These are phyloP conservation scores for Apophysomyces ossiformis DNA, from an alignment of 371 early-diverging fungal species.

Conservation along the genomic window DNA sequence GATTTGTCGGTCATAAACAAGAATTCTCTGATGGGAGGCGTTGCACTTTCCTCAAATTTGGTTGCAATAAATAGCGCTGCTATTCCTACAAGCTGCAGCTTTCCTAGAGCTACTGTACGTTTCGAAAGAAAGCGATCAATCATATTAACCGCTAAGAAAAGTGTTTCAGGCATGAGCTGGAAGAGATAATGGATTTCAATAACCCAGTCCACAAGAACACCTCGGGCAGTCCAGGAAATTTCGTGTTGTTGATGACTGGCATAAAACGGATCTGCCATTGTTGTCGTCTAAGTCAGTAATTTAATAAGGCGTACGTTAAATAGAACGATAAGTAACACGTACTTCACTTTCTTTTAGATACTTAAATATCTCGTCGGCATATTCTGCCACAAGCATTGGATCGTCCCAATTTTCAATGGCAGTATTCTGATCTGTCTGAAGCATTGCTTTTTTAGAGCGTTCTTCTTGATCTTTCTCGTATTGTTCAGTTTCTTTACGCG, in stretches of 20 bases:
- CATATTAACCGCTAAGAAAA: conserved; percentile 94
- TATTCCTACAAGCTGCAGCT: conserved; percentile 97
- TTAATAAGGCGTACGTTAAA: conserved; percentile 7
- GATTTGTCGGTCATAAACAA: conserved; percentile 80
- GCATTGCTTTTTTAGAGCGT: conserved; percentile 23
- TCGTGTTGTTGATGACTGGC: conserved; percentile 80
- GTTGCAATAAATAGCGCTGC: conserved; percentile 93
- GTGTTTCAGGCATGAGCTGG: conserved; percentile 94
- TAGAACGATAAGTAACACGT: conserved; percentile 7
- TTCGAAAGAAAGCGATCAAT: conserved; percentile 96
- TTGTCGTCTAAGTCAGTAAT: conserved; percentile 40
- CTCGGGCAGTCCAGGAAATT: conserved; percentile 94
- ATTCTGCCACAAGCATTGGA: conserved; percentile 92
- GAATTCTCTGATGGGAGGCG: conserved; percentile 84
- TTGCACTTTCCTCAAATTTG: conserved; percentile 96
- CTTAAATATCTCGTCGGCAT: conserved; percentile 87
- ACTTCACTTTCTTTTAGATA: conserved; percentile 84
- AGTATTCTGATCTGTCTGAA: conserved; percentile 27
- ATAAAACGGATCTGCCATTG: conserved; percentile 83
- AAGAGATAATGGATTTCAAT: conserved; percentile 92
- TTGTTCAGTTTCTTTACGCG: conserved; percentile 13
- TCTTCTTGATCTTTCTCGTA: conserved; percentile 32
- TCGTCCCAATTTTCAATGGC: conserved; percentile 69
- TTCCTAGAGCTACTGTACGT: conserved; percentile 81
- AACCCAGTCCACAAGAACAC: conserved; percentile 81